These are phyloP conservation scores for Exophiala phaeomuriformis DNA, from an alignment of 2,329 filamentous ascomycete species.

Conservation along the genomic window DNA sequence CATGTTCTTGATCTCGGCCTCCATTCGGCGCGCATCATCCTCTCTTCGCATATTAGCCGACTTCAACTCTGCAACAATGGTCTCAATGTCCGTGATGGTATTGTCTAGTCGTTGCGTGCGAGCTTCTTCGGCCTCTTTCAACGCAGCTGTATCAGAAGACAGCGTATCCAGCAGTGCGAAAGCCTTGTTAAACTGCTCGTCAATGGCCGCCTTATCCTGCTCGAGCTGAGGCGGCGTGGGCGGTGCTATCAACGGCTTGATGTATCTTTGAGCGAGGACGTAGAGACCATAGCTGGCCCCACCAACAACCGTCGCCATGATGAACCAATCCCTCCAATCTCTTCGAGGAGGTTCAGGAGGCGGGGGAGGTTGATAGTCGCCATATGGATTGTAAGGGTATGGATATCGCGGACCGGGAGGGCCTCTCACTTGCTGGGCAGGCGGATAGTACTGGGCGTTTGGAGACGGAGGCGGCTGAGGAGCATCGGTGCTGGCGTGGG, in stretches of 20 bases:
- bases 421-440: constrained; percentile 34
- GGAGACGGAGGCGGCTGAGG: constrained; percentile 42
- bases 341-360: constrained; percentile 61
- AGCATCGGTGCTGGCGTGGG: constrained; percentile 44
- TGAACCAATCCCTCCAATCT: constrained; percentile 99
- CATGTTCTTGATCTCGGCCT: constrained; percentile 75
- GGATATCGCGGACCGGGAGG: constrained; percentile 37
- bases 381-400: constrained; percentile 47
- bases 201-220: constrained; percentile 85
- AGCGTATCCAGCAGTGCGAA: constrained; percentile 90
- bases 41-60: constrained; percentile 72
- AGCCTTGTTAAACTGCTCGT: constrained; percentile 86
- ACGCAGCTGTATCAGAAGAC: constrained; percentile 74
- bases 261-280: constrained; percentile 83
- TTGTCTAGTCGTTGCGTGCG: constrained; percentile 76
- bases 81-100: constrained; percentile 76
- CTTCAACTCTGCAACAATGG: constrained; percentile 73
- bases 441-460: constrained; percentile 35
- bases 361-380: constrained; percentile 44
- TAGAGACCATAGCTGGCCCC: constrained; percentile 86
- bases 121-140: constrained; percentile 80
- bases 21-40: constrained; percentile 77
- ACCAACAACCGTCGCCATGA: constrained; percentile 93
- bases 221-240: constrained; percentile 90
- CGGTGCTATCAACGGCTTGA: constrained; percentile 82